Evolutionary conservation across 495 filamentous ascomycete species (phyloP), one percentile per base, ranked within the genome.

Genomic region (Hypoxylon lenormandii): DNA sequence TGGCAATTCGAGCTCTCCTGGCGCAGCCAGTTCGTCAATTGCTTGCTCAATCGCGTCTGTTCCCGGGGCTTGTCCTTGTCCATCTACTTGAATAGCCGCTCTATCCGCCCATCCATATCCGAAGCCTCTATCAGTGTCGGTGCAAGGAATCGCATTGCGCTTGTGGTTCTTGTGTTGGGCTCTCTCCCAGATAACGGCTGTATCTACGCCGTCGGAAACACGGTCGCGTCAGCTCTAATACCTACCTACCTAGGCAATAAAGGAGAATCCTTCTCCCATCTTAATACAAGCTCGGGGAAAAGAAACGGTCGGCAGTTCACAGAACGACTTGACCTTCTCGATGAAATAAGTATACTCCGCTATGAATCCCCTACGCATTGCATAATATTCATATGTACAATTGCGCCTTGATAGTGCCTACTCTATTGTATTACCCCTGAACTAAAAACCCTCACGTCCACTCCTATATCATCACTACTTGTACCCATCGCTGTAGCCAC

Each of bases 181-280:
- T 52, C 18, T 52, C 18, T 33, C 46, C 67, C 16, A 48, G 67
- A 66, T 70, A 42, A 66, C 67, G 52, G 53, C 60, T 46, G 12
- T 65, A 51, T 64, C 57, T 61, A 36, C 56, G 50, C 56, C 56
- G 16, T 64, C 38, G 15, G 15, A 64, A 57, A 70, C 60, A 52
- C 55, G 60, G 66, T 64, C 56, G 60, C 56, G 54, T 55, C 58
- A 62, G 57, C 60, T 70, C 55, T 56, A 70, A 60, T 70, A 61
- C 61, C 56, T 70, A 62, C 61, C 51, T 28, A 57, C 45, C 56
- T 70, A 36, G 60, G 66, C 48, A 69, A 64, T 64, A 38, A 52
- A 64, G 43, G 19, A 60, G 55, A 54, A 60, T 60, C 40, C 54
- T 50, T 52, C 60, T 47, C 12, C 40, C 16, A 59, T 60, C 54